These are phyloP conservation scores for Lactifluus piperatus DNA, from an alignment of 768 basidiomycete genomes.

Conservation along the genomic window DNA sequence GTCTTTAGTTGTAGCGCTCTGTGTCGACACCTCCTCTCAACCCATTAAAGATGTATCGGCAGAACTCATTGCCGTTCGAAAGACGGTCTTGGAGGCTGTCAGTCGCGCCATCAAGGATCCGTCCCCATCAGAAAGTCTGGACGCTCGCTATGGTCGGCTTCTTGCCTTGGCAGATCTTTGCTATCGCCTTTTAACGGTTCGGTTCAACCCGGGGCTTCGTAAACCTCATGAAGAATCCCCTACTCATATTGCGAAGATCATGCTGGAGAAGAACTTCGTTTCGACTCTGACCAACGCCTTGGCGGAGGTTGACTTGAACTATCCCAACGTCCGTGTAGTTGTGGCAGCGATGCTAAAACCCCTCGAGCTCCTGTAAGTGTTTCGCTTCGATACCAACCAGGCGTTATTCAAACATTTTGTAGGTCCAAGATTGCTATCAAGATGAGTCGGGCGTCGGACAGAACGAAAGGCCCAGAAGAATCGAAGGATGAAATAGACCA, in stretches of 20 bases:
- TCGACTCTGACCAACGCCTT: slow-evolving; percentile 79
- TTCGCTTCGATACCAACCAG: background rate
- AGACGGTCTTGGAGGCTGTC: slow-evolving; percentile 84
- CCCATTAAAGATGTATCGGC: slow-evolving; percentile 69
- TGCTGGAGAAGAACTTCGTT: slow-evolving; percentile 98
- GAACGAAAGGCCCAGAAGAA: slow-evolving; percentile 49
- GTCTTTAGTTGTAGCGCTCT: slow-evolving; percentile 88
- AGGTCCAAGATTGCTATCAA: slow-evolving; percentile 98
- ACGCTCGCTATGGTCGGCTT: slow-evolving; percentile 79
- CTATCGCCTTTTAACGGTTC: slow-evolving; percentile 76
- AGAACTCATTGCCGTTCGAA: slow-evolving; percentile 85
- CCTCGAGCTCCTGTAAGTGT: slow-evolving; percentile 75
- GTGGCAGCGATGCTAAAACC: slow-evolving; percentile 86
- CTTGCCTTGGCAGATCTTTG: slow-evolving; percentile 83
- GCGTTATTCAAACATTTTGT: slow-evolving; percentile 5
- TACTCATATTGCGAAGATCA: slow-evolving; percentile 90
- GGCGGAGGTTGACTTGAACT: slow-evolving; percentile 91
- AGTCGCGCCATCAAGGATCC: slow-evolving; percentile 81
- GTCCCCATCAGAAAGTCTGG: slow-evolving; percentile 43
- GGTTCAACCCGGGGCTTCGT: slow-evolving; percentile 46
- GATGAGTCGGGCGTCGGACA: slow-evolving; percentile 77
- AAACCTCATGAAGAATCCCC: slow-evolving; percentile 64
- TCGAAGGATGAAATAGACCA: slow-evolving; percentile 35
- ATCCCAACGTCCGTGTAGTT: slow-evolving; percentile 79
- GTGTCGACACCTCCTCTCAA: slow-evolving; percentile 65